Conservation (phyloP, 169 alveolate genomes). For the Theileria sp. region DNA sequence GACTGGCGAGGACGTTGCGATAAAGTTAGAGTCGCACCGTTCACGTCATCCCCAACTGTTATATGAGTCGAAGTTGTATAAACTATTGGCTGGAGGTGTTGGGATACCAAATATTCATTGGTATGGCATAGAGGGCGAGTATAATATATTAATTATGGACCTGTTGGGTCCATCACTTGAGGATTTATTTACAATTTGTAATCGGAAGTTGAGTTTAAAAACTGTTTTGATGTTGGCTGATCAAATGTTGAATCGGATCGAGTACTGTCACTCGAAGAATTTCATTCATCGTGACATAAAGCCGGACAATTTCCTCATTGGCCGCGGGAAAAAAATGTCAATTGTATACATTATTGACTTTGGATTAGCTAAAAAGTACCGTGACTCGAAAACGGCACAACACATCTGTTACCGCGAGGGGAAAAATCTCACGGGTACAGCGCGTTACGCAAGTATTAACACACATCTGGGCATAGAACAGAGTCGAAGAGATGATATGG, state of each 20-base stretch:
- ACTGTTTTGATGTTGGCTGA: slow-evolving; percentile 93
- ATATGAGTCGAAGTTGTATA: slow-evolving; percentile 95
- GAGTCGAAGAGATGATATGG: slow-evolving; percentile 97
- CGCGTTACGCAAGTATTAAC: slow-evolving; percentile 96
- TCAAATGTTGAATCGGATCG: slow-evolving; percentile 93
- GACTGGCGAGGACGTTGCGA: slow-evolving; percentile 95
- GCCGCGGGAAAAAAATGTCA: slow-evolving; percentile 85
- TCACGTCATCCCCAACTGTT: slow-evolving; percentile 94
- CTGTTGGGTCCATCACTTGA: slow-evolving; percentile 96
- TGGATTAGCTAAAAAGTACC: slow-evolving; percentile 94
- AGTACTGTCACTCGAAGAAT: slow-evolving; percentile 91
- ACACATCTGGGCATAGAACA: slow-evolving; percentile 99
- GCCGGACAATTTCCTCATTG: slow-evolving; percentile 95
- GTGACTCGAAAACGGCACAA: slow-evolving; percentile 93
- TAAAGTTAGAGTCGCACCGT: slow-evolving; percentile 92
- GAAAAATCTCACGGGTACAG: slow-evolving; percentile 97
- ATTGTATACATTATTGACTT: slow-evolving; percentile 91
- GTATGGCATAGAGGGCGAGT: slow-evolving; percentile 98
- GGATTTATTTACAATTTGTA: slow-evolving; percentile 93
- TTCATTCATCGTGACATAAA: slow-evolving; percentile 96
- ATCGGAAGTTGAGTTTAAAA: slow-evolving; percentile 91
- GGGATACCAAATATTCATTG: slow-evolving; percentile 97
- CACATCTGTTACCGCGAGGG: slow-evolving; percentile 98
- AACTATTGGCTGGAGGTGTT: slow-evolving; percentile 91
- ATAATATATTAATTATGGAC: slow-evolving; percentile 94